Evolutionary conservation across 2,329 filamentous ascomycete genomes (phyloP), one percentile per base, ranked within the genome.

Genomic region (Peltaster fructicola): DNA sequence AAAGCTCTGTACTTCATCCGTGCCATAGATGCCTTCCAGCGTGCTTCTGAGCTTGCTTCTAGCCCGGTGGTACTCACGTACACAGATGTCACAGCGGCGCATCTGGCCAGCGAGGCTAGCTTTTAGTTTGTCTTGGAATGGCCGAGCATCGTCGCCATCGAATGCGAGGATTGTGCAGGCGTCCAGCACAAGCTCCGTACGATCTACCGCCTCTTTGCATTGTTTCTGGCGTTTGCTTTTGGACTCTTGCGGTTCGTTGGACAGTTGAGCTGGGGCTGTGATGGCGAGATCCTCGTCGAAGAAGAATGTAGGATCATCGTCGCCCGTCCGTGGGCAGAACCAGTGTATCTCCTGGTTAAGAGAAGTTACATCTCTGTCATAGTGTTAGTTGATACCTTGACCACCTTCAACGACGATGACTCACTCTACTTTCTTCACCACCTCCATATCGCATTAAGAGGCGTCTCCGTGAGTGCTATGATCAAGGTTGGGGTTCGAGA

Each of bases 41-140:
- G 40, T 42, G 9, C 43, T 39, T 22, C 45, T 49, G 38, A 61
- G 48, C 24, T 54, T 47, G 3, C 39, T 38, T 19, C 57, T 42
- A 6, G 49, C 48, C 23, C 55, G 51, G 37, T 63, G 56, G 29
- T 54, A 63, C 14, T 57, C 49, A 10, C 58, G 50, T 15, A 62
- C 50, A 38, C 59, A 63, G 33, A 61, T 50, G 31, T 61, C 58
- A 36, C 59, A 63, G 24, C 47, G 49, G 17, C 40, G 46, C 38
- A 63, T 51, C 31, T 59, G 52, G 8, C 34, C 34, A 22, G 48
- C 39, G 28, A 62, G 39, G n/a, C 50, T 39, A 6, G 41, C 36
- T 23, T 47, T 45, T 14, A 61, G 38, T 41, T 48, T 52, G 26
- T 50, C 39, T 26, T 56, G 50, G 31, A 54, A 54, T 20, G 44